Conservation (phyloP, 164 flowering plant species). For the Vitis cinerea region DNA sequence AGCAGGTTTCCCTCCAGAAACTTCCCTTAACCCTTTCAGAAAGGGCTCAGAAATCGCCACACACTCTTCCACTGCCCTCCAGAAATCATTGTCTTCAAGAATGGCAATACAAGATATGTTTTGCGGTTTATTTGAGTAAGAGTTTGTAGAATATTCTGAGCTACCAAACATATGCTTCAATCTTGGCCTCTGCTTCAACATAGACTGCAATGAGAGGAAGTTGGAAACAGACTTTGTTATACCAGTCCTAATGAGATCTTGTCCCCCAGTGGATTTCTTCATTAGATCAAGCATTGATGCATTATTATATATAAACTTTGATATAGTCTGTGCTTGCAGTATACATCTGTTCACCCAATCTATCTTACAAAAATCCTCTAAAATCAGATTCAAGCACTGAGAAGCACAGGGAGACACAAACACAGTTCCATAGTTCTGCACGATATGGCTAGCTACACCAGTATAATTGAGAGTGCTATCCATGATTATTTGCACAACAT, state of each 20-base stretch:
- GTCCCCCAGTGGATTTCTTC: conserved; percentile 79
- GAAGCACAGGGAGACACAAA: conserved; percentile 88
- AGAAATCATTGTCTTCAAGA: conserved; percentile 77
- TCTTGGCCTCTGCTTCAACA: conserved; percentile 63
- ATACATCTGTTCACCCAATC: conserved; percentile 88
- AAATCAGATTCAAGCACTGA: conserved; percentile 72
- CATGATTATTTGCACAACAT: conserved; percentile 86
- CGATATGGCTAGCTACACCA: conserved; percentile 64
- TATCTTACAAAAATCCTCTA: conserved; percentile 85
- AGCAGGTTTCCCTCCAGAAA: conserved; percentile 79
- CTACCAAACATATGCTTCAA: conserved; percentile 78
- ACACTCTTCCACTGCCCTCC: conserved; percentile 84
- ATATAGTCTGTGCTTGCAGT: conserved; percentile 71
- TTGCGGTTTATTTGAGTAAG: conserved; percentile 60
- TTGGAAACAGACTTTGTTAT: conserved; percentile 69
- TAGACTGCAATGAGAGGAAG: conserved; percentile 74
- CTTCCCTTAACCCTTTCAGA: conserved; percentile 77
- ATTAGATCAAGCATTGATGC: conserved; percentile 67
- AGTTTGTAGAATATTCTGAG: conserved; percentile 58
- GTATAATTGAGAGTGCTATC: conserved; percentile 61
- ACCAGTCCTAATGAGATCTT: conserved; percentile 71
- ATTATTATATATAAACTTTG: conserved; percentile 76
- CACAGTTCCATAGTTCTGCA: conserved; percentile 65
- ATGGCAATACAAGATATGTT: conserved; percentile 51
- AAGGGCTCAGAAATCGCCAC: conserved; percentile 91